Evolutionary conservation across 768 basidiomycete genomes (phyloP), one percentile per base, ranked within the genome.

Genomic region (Stropharia rugosoannulata): DNA sequence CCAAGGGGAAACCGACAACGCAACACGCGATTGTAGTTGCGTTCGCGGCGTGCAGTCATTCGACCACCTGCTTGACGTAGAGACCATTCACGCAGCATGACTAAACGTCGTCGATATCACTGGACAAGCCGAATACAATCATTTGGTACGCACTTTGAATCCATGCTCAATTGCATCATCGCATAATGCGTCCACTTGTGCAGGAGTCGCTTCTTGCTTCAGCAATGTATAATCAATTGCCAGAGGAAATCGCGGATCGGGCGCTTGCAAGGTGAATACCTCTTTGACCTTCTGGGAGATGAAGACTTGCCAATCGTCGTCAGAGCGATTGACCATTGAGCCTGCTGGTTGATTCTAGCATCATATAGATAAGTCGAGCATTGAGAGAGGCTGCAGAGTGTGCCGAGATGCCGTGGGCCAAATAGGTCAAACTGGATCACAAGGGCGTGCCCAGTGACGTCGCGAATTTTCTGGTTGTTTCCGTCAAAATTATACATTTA

Each of bases 1-100:
- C 80, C 80, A 1, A 82, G 70, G 41, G 80, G 80, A 58, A 83
- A 82, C 2, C 79, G 16, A 83, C 70, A 0, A 82, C 81, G 43
- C 74, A 74, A 55, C 81, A 82, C 2, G 76, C 67, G 2, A 80
- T 71, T 3, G 65, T 68, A 0, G 67, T 74, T 0, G 72, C 74
- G 37, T 63, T 47, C 4, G 77, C 66, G 2, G 70, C 74, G n/a
- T 64, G 40, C 27, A 82, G 65, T 16, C 73, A 72, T 12, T 68
- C 63, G 5, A 75, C 64, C 7, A 81, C 80, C 52, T 72, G 75
- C 19, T 68, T 63, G 44, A 80, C 70, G 60, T 79, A 70, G 10
- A 72, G 59, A 11, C 79, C 78, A 52, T 81, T 81, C 0, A 82
- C 75, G 53, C 81, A 82, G 61, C 80, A 81, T 0, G 80, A 78